Conservation (phyloP, 495 filamentous ascomycete genomes). For the Aspergillus sclerotioniger region DNA sequence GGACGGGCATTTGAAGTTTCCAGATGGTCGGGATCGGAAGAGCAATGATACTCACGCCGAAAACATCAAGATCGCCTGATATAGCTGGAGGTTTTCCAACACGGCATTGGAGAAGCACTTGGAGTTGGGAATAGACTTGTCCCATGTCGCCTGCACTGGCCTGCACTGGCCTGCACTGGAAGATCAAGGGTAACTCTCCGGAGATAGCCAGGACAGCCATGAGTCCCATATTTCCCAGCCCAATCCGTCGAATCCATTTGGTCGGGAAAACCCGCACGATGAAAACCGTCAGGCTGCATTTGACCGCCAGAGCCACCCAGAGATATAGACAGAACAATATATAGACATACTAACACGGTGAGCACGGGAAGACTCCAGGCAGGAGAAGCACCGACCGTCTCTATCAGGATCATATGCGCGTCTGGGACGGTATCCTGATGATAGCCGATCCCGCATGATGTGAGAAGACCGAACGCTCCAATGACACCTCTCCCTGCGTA, state of each 20-base stretch:
- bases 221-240: conserved; percentile 15
- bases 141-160: conserved; percentile 18
- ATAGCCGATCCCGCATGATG: background rate
- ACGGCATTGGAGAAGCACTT: conserved; percentile 16
- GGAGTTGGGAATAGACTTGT: conserved; percentile 8
- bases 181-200: conserved; percentile 14
- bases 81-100: conserved; percentile 17
- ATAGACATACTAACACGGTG: conserved; percentile 6
- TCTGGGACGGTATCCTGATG: background rate
- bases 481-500: background rate
- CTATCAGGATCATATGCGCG: background rate
- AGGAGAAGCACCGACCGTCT: background rate
- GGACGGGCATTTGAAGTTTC: conserved; percentile 40
- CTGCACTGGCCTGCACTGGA: conserved; percentile 21
- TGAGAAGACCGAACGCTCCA: background rate
- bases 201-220: conserved; percentile 17
- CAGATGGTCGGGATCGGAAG: conserved; percentile 49
- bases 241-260: conserved; percentile 9
- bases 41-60: conserved; percentile 49
- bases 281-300: conserved; percentile 19
- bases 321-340: conserved; percentile 18
- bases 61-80: conserved; percentile 31
- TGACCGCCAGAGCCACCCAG: conserved; percentile 19
- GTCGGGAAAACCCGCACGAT: conserved; percentile 24
- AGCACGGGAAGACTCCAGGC: background rate